Evolutionary conservation across 2,329 filamentous ascomycete genomes (phyloP), one percentile per base, ranked within the genome.

Genomic region (Sclerotinia trifoliorum): DNA sequence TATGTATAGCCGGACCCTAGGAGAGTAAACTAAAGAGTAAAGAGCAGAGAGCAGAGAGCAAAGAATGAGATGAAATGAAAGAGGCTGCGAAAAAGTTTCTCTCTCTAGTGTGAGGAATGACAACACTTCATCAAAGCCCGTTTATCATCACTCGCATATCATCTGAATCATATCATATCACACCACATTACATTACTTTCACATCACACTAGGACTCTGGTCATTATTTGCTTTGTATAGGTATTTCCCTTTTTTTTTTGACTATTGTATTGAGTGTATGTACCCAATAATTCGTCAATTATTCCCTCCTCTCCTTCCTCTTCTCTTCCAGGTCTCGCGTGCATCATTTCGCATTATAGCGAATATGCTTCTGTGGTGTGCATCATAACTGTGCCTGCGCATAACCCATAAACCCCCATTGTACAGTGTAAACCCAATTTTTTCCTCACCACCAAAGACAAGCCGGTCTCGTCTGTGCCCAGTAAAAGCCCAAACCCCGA

Each of bases 351-450:
- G 60, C 60, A 26, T 11, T 15, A 15, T 49, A 19, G 46, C 46
- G 29, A 62, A 51, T 26, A 26, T 62, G 60, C 60, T 51, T 21
- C 32, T 51, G 60, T 19, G 29, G 29, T 62, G 21, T 35, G 46
- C 60, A 62, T 62, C 24, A n/a, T 21, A 26, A 51, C 8, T 51
- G 29, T 62, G 46, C 44, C 49, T 62, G 21, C 29, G 60, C 60
- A 62, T 29, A 51, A n/a, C 46, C 15, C n/a, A 51, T 62, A 17
- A 35, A 42, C 17, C 60, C 60, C 21, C 60, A 39, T 39, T 56
- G 39, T 48, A 58, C 63, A 65, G 11, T 48, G 51, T 58, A 56
- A 46, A 46, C 51, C 63, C 51, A 65, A 57, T 57, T 57, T 57
- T 62, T 39, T 46, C 29, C 60, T 35, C 29, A 32, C n/a, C 46